phyloP scores from a whole-genome alignment of 441 rosid species.

The Iberis amara region DNA sequence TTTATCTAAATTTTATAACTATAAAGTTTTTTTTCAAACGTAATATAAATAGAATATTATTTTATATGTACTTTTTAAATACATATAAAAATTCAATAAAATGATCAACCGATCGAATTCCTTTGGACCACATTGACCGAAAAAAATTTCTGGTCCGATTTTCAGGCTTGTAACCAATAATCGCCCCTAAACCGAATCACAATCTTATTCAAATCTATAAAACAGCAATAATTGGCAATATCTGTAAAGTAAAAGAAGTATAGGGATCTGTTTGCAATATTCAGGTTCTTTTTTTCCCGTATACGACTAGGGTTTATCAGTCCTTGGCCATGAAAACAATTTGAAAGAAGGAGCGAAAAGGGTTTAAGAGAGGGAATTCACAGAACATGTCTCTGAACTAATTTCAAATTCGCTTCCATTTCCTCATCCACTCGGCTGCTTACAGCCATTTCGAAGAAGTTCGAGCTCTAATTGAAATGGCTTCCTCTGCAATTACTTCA shows the following conservation, averaged over 20 bases:
- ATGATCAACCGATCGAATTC: too few species aligned
- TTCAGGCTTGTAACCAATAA: too few species aligned
- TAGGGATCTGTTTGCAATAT: slow-evolving; percentile 2
- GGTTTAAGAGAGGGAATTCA: slow-evolving; percentile 22
- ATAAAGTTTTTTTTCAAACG: too few species aligned
- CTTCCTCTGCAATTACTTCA: slow-evolving; percentile 42
- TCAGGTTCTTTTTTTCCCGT: neutral
- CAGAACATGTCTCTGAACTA: neutral
- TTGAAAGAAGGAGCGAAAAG: slow-evolving; percentile 19
- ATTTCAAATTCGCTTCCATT: slow-evolving; percentile 10
- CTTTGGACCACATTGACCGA: too few species aligned
- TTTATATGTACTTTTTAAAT: too few species aligned
- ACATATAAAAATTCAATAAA: too few species aligned
- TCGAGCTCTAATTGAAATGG: slow-evolving; percentile 20
- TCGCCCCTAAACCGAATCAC: too few species aligned
- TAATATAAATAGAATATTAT: too few species aligned
- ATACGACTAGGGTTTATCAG: slow-evolving; percentile 26
- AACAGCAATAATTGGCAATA: neutral
- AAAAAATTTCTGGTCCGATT: too few species aligned
- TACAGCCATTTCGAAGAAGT: neutral
- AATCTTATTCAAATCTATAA: too few species aligned
- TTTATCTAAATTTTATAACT: too few species aligned
- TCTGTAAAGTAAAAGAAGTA: neutral
- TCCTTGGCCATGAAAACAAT: neutral
- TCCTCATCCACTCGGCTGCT: neutral